These are phyloP conservation scores for Apophysomyces ossiformis DNA, from an alignment of 371 early-diverging fungal species.

Conservation along the genomic window DNA sequence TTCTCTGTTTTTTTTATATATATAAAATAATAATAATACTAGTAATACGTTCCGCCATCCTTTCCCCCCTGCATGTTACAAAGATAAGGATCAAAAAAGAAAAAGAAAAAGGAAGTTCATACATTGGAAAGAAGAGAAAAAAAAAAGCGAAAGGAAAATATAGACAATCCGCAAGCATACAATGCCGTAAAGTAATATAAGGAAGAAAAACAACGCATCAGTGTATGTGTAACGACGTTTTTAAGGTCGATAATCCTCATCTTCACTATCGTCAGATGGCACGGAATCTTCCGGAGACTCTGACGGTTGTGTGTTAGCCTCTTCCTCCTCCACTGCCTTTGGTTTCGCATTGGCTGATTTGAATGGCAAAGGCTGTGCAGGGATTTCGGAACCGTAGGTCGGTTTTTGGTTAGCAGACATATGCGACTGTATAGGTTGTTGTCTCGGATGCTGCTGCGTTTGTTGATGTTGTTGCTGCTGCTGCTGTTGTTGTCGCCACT, in stretches of 20 bases:
- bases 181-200: conserved; percentile 3
- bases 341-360: neutral
- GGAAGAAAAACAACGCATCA: neutral
- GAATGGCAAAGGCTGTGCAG: neutral
- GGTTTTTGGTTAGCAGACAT: neutral
- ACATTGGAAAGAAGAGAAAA: neutral
- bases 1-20: neutral
- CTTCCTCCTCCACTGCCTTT: conserved; percentile 5
- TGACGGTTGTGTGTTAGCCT: neutral
- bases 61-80: neutral
- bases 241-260: conserved; percentile 9
- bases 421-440: conserved; percentile 5
- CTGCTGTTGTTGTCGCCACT: conserved; percentile 6
- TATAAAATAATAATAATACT: no score
- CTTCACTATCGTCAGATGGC: conserved; percentile 3
- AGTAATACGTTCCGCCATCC: no score
- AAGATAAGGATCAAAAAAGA: conserved; percentile 7
- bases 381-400: neutral
- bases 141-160: neutral
- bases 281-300: conserved; percentile 1
- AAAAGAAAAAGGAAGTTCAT: neutral
- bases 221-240: neutral
- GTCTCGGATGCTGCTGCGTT: neutral
- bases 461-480: conserved; percentile 3
- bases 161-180: conserved; percentile 7